Evolutionary conservation across 2,329 filamentous ascomycete genomes (phyloP).

Genomic region (Xylaria sp.): DNA sequence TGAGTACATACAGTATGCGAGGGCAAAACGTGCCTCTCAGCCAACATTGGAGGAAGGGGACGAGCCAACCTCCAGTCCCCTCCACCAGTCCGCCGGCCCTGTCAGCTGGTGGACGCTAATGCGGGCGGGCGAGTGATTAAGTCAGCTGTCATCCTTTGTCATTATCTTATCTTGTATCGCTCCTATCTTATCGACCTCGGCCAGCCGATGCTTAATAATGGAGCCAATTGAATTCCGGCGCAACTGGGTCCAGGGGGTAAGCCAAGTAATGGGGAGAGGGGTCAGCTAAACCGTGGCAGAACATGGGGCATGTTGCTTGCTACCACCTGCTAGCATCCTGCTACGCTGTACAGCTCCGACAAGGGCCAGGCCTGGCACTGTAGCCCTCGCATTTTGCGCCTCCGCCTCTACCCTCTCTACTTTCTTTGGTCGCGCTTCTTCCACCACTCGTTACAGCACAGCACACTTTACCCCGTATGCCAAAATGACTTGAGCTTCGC

Average conservation of each 20-base stretch:
- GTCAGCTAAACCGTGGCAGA: conserved; percentile 27
- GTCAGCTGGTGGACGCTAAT: conserved; percentile 14
- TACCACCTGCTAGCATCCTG: conserved; percentile 23
- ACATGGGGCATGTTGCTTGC: conserved; percentile 21
- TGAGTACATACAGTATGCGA: background rate
- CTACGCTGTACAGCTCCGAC: conserved; percentile 33
- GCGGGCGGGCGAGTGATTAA: background rate
- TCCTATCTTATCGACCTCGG: conserved; percentile 26
- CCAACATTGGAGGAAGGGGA: background rate
- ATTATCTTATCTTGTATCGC: conserved; percentile 7
- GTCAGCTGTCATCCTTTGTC: background rate
- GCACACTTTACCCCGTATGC: conserved; percentile 40
- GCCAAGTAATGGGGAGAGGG: conserved; percentile 36
- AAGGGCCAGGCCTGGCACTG: conserved; percentile 26
- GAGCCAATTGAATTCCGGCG: conserved; percentile 16
- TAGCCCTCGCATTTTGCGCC: conserved; percentile 47
- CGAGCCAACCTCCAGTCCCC: background rate
- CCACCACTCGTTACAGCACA: conserved; percentile 37
- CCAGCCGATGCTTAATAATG: conserved; percentile 5
- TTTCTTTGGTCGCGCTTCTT: conserved; percentile 40
- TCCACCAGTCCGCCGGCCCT: background rate
- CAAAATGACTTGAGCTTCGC: conserved; percentile 49
- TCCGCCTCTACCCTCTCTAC: conserved; percentile 40
- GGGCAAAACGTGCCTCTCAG: conserved; percentile 4
- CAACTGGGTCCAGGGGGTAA: conserved; percentile 30